A percentile compares a stretch with the other conserved stretches of the same genome.
These are phyloP conservation scores for Albophoma yamanashiensis DNA, from an alignment of 2,329 filamentous ascomycete genomes.

Conservation along the genomic window DNA sequence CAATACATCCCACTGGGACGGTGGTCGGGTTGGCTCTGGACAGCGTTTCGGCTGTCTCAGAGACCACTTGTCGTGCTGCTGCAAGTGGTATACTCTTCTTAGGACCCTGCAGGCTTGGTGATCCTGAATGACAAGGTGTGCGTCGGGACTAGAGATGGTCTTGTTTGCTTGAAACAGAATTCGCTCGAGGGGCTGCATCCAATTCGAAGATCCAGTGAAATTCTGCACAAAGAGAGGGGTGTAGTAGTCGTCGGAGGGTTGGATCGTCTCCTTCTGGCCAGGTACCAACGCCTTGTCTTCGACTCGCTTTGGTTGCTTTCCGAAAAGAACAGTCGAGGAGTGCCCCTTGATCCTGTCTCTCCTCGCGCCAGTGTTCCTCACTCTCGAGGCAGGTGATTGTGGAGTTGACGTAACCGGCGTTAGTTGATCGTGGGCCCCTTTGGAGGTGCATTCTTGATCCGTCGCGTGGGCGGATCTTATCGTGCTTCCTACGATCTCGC, in stretches of 20 bases:
- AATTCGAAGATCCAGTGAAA: constrained; percentile 42
- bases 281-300: constrained; percentile 35
- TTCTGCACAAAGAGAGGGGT: constrained; percentile 51
- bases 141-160: constrained; percentile 76
- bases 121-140: constrained; percentile 73
- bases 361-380: constrained; percentile 24
- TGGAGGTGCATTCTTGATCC: constrained; percentile 21
- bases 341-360: constrained; percentile 53
- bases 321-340: constrained; percentile 68
- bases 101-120: constrained; percentile 80
- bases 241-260: constrained; percentile 52
- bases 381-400: constrained; percentile 27
- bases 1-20: constrained; percentile 76
- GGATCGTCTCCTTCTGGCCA: constrained; percentile 27
- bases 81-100: constrained; percentile 78
- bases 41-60: constrained; percentile 79
- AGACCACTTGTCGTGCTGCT: constrained; percentile 88
- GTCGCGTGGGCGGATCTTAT: constrained; percentile 23
- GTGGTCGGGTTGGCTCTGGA: constrained; percentile 65
- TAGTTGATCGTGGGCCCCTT: constrained; percentile 21
- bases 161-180: constrained; percentile 79
- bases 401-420: constrained; percentile 32
- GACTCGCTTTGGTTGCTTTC: constrained; percentile 46
- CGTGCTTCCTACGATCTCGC: constrained; percentile 57
- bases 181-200: constrained; percentile 56